Evolutionary conservation across 768 basidiomycete genomes (phyloP).

Genomic region (Leucosporidium scottii): DNA sequence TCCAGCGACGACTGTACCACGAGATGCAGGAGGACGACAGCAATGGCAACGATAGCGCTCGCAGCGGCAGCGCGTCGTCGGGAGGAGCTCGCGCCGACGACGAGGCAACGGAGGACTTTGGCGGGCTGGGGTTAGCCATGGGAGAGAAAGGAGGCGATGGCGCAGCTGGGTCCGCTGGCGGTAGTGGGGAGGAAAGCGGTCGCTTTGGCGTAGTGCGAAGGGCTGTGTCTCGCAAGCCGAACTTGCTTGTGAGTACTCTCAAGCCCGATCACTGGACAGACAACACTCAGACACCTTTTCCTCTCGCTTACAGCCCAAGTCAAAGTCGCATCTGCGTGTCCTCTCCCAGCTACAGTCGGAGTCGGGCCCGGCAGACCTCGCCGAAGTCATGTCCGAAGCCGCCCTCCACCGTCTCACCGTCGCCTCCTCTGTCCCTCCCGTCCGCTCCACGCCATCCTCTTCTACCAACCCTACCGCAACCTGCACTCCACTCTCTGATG

Average conservation of each 20-base stretch:
- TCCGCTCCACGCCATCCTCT: conserved; percentile 7
- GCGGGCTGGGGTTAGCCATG: background rate
- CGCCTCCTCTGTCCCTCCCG: conserved; percentile 16
- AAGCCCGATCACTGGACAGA: background rate
- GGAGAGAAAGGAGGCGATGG: background rate
- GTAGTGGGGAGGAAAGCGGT: conserved; percentile 11
- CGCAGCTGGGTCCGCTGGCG: conserved; percentile 9
- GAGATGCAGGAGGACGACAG: conserved; percentile 19
- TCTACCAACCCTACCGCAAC: background rate
- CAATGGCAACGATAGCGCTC: conserved; percentile 9
- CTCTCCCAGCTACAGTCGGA: conserved; percentile 27
- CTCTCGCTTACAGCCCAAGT: conserved; percentile 27
- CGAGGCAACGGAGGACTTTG: conserved; percentile 23
- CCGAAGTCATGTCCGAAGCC: conserved; percentile 35
- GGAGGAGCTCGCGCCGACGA: conserved; percentile 12
- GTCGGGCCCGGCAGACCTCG: conserved; percentile 16
- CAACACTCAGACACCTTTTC: too few relatives aligned
- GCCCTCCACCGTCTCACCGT: conserved; percentile 31
- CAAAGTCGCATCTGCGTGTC: conserved; percentile 35
- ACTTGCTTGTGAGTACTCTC: conserved; percentile 20
- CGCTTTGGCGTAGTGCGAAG: conserved; percentile 11
- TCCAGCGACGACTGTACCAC: conserved; percentile 23
- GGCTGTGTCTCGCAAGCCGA: conserved; percentile 19
- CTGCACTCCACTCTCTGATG: background rate
- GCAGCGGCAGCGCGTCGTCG: conserved; percentile 2